Percentiles rank a stretch among this genome's conserved stretches.
phyloP scores from a whole-genome alignment of 345 rosid genomes.

The Theobroma cacao region DNA sequence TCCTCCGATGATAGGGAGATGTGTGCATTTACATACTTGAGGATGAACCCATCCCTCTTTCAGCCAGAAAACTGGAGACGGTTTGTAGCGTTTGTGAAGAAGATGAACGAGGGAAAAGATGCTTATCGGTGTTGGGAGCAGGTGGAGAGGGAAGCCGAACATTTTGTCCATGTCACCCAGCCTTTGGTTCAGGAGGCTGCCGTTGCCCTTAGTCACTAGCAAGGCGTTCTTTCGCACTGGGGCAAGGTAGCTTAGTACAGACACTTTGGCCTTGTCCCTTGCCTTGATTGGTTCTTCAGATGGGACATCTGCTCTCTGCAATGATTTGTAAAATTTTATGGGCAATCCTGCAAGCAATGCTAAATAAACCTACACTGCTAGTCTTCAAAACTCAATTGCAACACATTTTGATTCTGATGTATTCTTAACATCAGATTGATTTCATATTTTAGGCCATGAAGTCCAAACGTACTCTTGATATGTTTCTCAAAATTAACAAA shows the following conservation, averaged over 20 bases:
- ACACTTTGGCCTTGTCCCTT: background rate
- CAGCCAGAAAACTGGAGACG: conserved; percentile 79
- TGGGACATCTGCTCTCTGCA: background rate
- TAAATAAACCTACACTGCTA: no score
- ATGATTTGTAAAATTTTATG: background rate
- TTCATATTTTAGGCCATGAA: no score
- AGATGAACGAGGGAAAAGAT: conserved; percentile 81
- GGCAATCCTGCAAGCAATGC: background rate
- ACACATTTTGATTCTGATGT: no score
- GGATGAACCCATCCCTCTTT: conserved; percentile 85
- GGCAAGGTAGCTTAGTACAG: background rate
- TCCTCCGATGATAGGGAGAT: conserved; percentile 44
- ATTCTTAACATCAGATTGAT: background rate
- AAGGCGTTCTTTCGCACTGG: background rate
- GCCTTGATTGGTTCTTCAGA: background rate
- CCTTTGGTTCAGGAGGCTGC: conserved; percentile 82
- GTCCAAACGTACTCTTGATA: no score
- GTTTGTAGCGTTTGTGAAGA: conserved; percentile 88
- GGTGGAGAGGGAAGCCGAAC: conserved; percentile 91
- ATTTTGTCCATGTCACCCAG: conserved; percentile 68
- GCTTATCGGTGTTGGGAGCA: conserved; percentile 60
- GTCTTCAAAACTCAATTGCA: no score
- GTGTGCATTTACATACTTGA: conserved; percentile 97
- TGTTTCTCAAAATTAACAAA: background rate
- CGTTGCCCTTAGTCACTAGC: conserved; percentile 59